These are phyloP conservation scores for Geotrichum carabidarum DNA, from an alignment of 1,139 yeast genomes.

Conservation along the genomic window DNA sequence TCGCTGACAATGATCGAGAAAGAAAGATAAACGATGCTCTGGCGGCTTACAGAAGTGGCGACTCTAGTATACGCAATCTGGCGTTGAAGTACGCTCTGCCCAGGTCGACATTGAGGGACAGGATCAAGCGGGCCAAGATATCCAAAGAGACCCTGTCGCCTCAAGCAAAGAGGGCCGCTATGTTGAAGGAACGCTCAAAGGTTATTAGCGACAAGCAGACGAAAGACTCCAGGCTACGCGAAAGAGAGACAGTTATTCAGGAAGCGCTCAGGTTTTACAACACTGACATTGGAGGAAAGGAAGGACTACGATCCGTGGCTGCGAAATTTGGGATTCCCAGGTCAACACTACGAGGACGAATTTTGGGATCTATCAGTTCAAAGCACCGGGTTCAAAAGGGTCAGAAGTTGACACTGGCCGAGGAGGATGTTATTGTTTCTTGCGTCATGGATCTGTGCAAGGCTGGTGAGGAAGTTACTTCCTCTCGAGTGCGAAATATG, in stretches of 20 bases:
- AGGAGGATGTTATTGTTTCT: constrained; percentile 14
- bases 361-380: constrained; percentile 15
- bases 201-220: constrained; percentile 15
- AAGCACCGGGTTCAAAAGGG: constrained; percentile 14
- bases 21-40: constrained; percentile 15
- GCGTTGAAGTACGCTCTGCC: constrained; percentile 14
- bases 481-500: constrained; percentile 13
- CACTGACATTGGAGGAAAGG: constrained; percentile 11
- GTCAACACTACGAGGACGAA: constrained; percentile 16
- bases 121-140: constrained; percentile 19
- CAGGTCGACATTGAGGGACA: constrained; percentile 17
- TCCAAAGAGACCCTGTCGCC: constrained; percentile 13
- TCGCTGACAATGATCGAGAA: constrained; percentile 14
- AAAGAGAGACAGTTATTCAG: constrained; percentile 16
- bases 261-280: constrained; percentile 15
- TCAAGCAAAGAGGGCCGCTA: constrained; percentile 12
- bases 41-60: constrained; percentile 13
- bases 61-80: constrained; percentile 16
- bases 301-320: constrained; percentile 15
- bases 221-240: constrained; percentile 13
- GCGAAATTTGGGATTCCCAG: constrained; percentile 18
- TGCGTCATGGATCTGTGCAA: constrained; percentile 10
- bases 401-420: constrained; percentile 14
- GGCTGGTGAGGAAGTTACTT: constrained; percentile 17
- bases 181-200: constrained; percentile 17